A percentile compares a stretch with the other conserved stretches of the same genome.
Evolutionary conservation across 257 asterid species (phyloP).

Genomic region (Nicotiana tomentosiformis): DNA sequence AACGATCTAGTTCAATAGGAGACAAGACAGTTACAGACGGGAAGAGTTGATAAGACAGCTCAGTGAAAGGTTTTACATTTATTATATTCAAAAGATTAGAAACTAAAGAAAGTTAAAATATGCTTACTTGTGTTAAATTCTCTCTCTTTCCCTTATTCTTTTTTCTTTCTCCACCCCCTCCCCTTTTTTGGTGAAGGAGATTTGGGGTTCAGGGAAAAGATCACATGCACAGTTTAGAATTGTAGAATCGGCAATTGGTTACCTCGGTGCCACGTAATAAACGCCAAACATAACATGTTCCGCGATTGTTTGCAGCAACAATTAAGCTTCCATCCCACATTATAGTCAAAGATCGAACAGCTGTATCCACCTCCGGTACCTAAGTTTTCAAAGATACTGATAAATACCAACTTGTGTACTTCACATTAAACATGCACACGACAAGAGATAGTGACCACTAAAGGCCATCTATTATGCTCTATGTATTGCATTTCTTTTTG

Average conservation of each 20-base stretch:
- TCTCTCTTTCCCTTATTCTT: not conserved
- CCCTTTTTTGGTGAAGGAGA: not conserved
- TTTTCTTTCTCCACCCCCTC: not conserved
- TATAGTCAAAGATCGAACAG: constrained; percentile 83
- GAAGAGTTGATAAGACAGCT: not conserved
- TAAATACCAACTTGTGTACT: not conserved
- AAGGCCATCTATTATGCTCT: not conserved
- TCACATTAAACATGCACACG: not conserved
- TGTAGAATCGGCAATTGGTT: not conserved
- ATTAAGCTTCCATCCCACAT: constrained; percentile 99
- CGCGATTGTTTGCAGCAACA: constrained; percentile 90
- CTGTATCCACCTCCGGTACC: constrained; percentile 99
- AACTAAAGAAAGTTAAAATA: not conserved
- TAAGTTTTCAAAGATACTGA: constrained; percentile 17
- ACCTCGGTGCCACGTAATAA: constrained; percentile 84
- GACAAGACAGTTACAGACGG: not conserved
- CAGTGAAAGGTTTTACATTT: not conserved
- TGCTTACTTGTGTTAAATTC: not conserved
- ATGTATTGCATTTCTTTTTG: not conserved
- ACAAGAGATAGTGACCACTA: not conserved
- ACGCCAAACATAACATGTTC: constrained; percentile 97
- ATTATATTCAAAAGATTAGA: not conserved
- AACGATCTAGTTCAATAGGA: not conserved
- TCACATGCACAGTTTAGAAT: not conserved
- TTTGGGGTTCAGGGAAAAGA: not conserved